Percentiles rank a stretch among this genome's conserved stretches.
Evolutionary conservation across 2,329 filamentous ascomycete species (phyloP).

Genomic region (Davidsoniella eucalypti): DNA sequence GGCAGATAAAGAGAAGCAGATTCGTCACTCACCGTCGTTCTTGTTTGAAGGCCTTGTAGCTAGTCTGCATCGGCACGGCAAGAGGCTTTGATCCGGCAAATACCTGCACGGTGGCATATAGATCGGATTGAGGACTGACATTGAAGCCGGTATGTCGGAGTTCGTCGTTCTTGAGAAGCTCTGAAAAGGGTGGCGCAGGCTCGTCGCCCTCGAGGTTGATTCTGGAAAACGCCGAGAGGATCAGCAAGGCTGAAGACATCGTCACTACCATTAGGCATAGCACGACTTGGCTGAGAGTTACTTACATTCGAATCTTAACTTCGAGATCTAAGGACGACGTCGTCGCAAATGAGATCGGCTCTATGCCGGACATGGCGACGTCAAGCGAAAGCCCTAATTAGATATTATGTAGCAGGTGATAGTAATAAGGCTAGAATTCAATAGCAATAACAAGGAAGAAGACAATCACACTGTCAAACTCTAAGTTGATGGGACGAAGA

Average conservation of each 20-base stretch:
- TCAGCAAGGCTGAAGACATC: neutral
- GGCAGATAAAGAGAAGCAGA: neutral
- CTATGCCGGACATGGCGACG: constrained; percentile 38
- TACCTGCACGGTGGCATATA: constrained; percentile 83
- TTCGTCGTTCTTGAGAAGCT: constrained; percentile 60
- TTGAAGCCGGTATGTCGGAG: constrained; percentile 80
- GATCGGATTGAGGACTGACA: constrained; percentile 63
- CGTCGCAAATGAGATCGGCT: constrained; percentile 88
- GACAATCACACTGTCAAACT: neutral
- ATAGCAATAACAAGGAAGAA: neutral
- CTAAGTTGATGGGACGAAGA: neutral
- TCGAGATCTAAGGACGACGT: constrained; percentile 70
- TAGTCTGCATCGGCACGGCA: constrained; percentile 79
- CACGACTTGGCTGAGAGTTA: neutral
- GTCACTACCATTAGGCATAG: neutral
- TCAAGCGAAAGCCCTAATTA: too few species aligned
- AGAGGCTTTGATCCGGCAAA: constrained; percentile 94
- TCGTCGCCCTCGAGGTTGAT: constrained; percentile 32
- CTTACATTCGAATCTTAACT: constrained; percentile 48
- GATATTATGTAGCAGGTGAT: too few species aligned
- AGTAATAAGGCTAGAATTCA: neutral
- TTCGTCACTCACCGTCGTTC: constrained; percentile 36
- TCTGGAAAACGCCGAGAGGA: constrained; percentile 17
- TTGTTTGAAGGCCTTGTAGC: constrained; percentile 78
- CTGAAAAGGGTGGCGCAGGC: constrained; percentile 36